Evolutionary conservation across 305 asterid genomes (phyloP).

Genomic region (Solanum hybrid): DNA sequence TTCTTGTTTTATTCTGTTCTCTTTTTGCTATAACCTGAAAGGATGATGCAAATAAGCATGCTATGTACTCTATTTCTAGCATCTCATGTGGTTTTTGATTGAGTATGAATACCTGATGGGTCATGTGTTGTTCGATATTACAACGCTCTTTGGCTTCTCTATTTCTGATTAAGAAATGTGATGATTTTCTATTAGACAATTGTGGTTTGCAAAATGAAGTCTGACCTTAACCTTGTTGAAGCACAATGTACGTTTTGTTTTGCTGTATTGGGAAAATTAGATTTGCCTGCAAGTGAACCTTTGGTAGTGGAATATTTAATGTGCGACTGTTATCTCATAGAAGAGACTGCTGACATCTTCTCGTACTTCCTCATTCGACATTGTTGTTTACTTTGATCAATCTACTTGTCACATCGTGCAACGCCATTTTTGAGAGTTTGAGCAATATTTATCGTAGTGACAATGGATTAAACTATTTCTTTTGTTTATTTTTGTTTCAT

Average conservation of each 20-base stretch:
- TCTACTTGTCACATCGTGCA: neutral
- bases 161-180: neutral
- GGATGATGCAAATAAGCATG: constrained; percentile 6
- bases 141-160: neutral
- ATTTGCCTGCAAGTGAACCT: neutral
- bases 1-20: neutral
- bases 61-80: constrained; percentile 1
- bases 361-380: neutral
- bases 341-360: neutral
- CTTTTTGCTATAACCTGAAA: neutral
- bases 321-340: neutral
- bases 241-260: neutral
- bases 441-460: neutral
- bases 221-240: neutral
- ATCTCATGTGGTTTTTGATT: neutral
- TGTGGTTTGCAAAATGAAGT: neutral
- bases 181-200: neutral
- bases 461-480: neutral
- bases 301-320: neutral
- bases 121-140: neutral
- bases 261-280: neutral
- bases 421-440: neutral
- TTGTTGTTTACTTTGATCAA: neutral
- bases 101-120: neutral
- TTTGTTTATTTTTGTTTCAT: neutral